A percentile compares a stretch with the other conserved stretches of the same genome.
phyloP scores from a whole-genome alignment of 1,284 basidiomycete genomes.

The Cystobasidium slooffiae region DNA sequence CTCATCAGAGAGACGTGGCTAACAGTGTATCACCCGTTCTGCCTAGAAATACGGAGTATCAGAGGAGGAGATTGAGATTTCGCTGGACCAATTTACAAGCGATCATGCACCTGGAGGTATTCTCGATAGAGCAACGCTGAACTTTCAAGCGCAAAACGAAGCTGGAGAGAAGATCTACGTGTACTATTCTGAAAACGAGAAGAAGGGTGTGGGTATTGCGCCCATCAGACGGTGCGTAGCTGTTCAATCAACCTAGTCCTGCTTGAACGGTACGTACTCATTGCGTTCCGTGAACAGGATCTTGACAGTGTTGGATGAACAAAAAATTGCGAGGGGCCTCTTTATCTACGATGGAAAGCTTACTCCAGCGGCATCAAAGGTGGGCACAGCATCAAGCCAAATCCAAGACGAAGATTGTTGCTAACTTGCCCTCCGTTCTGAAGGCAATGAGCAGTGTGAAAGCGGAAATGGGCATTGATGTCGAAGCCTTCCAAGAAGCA shows the following conservation, averaged over 20 bases:
- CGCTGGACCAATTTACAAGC: constrained; percentile 72
- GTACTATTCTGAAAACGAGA: constrained; percentile 89
- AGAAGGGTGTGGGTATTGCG: constrained; percentile 77
- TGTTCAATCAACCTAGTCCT: not conserved
- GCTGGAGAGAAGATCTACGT: constrained; percentile 86
- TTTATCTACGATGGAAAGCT: constrained; percentile 96
- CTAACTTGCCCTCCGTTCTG: not conserved
- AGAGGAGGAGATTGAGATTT: constrained; percentile 87
- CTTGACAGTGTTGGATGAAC: constrained; percentile 82
- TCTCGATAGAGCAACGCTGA: constrained; percentile 66
- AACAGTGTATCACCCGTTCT: constrained; percentile 5
- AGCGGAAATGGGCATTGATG: constrained; percentile 38
- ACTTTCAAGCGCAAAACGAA: constrained; percentile 75
- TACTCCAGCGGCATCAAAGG: constrained; percentile 92
- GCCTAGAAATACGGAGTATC: constrained; percentile 63
- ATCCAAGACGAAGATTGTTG: not conserved
- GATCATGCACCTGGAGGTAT: constrained; percentile 63
- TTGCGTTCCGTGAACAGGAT: constrained; percentile 64
- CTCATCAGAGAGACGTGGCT: constrained; percentile 37
- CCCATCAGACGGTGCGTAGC: constrained; percentile 86
- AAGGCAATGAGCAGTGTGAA: constrained; percentile 70
- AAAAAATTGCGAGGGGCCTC: constrained; percentile 85
- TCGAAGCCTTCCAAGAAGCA: constrained; percentile 96
- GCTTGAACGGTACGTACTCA: not conserved
- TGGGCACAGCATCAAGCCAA: constrained; percentile 27